Conservation (phyloP, 257 asterid genomes). For the Fraxinus excelsior region DNA sequence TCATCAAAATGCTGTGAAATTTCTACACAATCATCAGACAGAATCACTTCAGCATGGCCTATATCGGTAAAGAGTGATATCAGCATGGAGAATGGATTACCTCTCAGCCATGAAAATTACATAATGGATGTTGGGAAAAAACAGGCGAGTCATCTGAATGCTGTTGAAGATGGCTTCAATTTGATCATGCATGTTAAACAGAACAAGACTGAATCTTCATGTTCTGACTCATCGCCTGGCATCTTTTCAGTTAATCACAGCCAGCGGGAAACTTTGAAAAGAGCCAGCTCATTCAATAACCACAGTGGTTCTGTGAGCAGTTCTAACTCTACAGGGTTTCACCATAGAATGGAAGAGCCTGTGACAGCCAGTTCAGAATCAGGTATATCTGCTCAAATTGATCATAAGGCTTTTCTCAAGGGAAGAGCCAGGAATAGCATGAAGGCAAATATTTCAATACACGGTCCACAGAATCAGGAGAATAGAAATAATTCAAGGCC, state of each 20-base stretch:
- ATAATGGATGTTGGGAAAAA: constrained; percentile 23
- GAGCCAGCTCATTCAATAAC: constrained; percentile 30
- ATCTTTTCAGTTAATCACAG: constrained; percentile 28
- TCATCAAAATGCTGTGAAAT: constrained; percentile 29
- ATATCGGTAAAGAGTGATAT: constrained; percentile 39
- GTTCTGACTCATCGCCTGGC: constrained; percentile 42
- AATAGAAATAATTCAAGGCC: neutral
- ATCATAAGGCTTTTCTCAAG: constrained; percentile 26
- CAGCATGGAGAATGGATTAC: constrained; percentile 29
- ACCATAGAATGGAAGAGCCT: constrained; percentile 34
- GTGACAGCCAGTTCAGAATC: constrained; percentile 43
- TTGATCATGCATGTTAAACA: constrained; percentile 23
- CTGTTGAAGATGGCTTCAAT: constrained; percentile 29
- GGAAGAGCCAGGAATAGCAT: constrained; percentile 22
- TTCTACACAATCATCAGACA: constrained; percentile 34
- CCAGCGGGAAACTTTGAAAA: constrained; percentile 34
- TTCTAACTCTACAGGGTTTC: constrained; percentile 30
- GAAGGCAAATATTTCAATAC: constrained; percentile 16
- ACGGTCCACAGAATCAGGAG: neutral
- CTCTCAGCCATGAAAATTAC: constrained; percentile 20
- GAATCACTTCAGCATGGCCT: constrained; percentile 17
- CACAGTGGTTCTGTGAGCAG: constrained; percentile 35
- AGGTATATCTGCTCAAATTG: constrained; percentile 37
- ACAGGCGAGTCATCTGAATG: neutral
- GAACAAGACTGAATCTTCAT: constrained; percentile 50